A percentile compares a stretch with the other conserved stretches of the same genome.
Conservation (phyloP, 768 basidiomycete species). For the Neoboletus magnificus region DNA sequence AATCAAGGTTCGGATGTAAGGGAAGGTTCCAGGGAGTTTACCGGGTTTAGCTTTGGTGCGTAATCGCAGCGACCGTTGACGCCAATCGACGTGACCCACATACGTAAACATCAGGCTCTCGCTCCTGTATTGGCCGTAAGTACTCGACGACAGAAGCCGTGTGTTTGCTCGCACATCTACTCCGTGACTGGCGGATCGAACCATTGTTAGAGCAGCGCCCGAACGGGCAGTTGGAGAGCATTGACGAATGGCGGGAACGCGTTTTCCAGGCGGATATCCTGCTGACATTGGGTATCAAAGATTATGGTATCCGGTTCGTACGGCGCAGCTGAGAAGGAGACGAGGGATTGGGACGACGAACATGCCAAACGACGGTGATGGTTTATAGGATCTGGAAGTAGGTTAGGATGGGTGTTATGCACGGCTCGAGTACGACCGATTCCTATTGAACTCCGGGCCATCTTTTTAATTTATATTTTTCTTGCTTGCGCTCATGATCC, state of each 20-base stretch:
- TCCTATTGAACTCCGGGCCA: no score
- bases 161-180: conserved; percentile 47
- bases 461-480: no score
- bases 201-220: conserved; percentile 31
- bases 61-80: background rate
- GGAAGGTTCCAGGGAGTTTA: conserved; percentile 3
- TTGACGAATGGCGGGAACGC: conserved; percentile 14
- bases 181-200: conserved; percentile 51
- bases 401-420: no score
- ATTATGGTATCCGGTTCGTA: conserved; percentile 10
- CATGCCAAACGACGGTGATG: no score
- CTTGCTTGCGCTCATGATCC: no score
- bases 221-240: conserved; percentile 5
- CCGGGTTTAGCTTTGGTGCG: conserved; percentile 20
- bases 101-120: conserved; percentile 35
- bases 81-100: no score
- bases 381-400: no score
- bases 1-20: background rate
- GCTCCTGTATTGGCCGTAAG: conserved; percentile 50
- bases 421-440: no score
- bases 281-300: conserved; percentile 15
- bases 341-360: no score
- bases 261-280: conserved; percentile 14
- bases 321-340: conserved; percentile 2
- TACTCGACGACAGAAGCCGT: conserved; percentile 52